These are phyloP conservation scores for Scheffersomyces lignosus DNA, from an alignment of 805 yeast genomes.

Conservation along the genomic window DNA sequence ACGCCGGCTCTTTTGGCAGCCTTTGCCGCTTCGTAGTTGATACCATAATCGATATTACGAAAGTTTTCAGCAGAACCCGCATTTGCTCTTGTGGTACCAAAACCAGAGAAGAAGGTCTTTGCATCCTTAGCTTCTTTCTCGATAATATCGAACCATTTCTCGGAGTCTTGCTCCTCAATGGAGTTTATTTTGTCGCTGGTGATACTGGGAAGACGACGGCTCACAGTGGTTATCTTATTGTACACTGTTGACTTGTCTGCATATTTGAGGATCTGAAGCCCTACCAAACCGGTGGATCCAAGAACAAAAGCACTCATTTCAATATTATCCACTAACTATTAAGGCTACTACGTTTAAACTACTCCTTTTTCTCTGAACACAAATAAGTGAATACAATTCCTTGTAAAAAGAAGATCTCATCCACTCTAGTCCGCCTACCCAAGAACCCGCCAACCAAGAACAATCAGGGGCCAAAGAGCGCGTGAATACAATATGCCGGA, in stretches of 20 bases:
- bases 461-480: too few species aligned
- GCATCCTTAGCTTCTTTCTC: constrained; percentile 28
- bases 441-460: too few species aligned
- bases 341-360: neutral
- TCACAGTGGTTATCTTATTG: constrained; percentile 45
- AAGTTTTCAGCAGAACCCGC: constrained; percentile 78
- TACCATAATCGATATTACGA: constrained; percentile 69
- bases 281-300: constrained; percentile 84
- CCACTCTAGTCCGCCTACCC: too few species aligned
- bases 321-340: neutral
- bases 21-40: constrained; percentile 66
- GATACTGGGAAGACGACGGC: constrained; percentile 47
- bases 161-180: constrained; percentile 46
- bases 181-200: constrained; percentile 32
- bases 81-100: constrained; percentile 72
- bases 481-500: too few species aligned
- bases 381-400: too few species aligned
- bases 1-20: constrained; percentile 73
- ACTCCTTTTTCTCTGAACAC: too few species aligned
- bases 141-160: constrained; percentile 51
- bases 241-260: constrained; percentile 39
- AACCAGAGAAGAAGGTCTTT: constrained; percentile 56
- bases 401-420: too few species aligned
- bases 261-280: constrained; percentile 52
- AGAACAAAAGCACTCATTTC: constrained; percentile 26